Base-by-base conservation (phyloP, 306 rosid species). In the Neltuma alba region DNA sequence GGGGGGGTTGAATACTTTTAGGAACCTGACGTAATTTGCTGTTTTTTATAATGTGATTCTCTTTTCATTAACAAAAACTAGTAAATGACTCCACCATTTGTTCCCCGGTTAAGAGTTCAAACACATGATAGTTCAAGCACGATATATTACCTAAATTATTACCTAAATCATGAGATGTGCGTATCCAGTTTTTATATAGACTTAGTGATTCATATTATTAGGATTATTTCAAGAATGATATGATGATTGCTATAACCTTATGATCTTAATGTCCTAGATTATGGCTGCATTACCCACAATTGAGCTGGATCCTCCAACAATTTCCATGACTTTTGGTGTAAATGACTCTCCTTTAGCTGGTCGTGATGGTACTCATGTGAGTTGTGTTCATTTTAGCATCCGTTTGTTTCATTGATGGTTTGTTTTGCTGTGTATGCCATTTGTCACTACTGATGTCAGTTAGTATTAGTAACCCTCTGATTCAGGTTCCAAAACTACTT, bases 311-410 rank as follows among this genome's bases (percentile, higher is more conserved):
- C 99, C 99, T 55, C 99, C 98, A 20, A 95, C 99, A 28, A 95
- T 95, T 89, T 95, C 99, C 75, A 95, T 95, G 99, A 95, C 97
- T 47, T 95, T 95, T 88, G 98, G 97, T 83, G 99, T 95, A 64
- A 95, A 95, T 72, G 99, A 95, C 79, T 93, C 98, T 37, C 99
- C 99, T 30, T 88, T 95, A 80, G 99, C 99, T 55, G 98, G 99
- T 52, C 98, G 99, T 83, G 98, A 90, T 84, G 99, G 98, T 42
- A 78, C 92, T 75, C 99, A 95, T 88, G 98, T 92, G 89, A 91
- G 94, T 84, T 60, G 71, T 86, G 79, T 57, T 83, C 54, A 41
- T 76, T 76, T 84, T 78, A 76, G 62, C 37, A n/a, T 37, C 79
- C 70, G 31, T 61, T 28, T 74, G 69, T 31, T 38, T 71, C 61